Evolutionary conservation across 441 rosid species (phyloP).

Genomic region (Pelargonium cotyledonis): DNA sequence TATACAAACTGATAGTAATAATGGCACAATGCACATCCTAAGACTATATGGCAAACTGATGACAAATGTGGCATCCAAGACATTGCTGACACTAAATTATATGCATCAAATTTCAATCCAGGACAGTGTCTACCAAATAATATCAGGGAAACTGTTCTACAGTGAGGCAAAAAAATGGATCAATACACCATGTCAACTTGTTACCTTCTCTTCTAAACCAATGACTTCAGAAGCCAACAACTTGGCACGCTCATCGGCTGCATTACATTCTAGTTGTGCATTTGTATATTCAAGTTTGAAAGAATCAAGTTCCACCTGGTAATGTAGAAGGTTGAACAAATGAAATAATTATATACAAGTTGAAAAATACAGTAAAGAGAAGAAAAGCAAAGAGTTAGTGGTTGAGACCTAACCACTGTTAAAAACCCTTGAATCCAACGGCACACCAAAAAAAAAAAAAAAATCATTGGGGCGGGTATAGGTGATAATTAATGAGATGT

Average conservation of each 20-base stretch:
- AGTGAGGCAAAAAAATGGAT: neutral
- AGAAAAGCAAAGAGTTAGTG: neutral
- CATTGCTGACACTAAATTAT: too few relatives aligned
- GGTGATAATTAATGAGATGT: too few relatives aligned
- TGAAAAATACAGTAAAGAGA: neutral
- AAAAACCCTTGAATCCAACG: too few relatives aligned
- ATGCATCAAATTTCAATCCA: too few relatives aligned
- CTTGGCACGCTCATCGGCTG: constrained; percentile 87
- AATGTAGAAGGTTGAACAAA: neutral
- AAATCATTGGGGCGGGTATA: too few relatives aligned
- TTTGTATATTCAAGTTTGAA: constrained; percentile 58
- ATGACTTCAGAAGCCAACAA: constrained; percentile 96
- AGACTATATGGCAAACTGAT: too few relatives aligned
- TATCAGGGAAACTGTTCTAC: neutral
- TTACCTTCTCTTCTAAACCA: constrained; percentile 96
- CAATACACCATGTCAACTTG: constrained; percentile 9
- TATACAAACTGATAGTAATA: too few relatives aligned
- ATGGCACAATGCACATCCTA: too few relatives aligned
- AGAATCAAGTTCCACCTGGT: constrained; percentile 82
- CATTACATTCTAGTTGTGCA: constrained; percentile 77
- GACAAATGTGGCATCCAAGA: too few relatives aligned
- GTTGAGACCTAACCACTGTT: neutral
- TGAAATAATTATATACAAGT: neutral
- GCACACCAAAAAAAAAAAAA: too few relatives aligned
- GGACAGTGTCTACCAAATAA: neutral